Evolutionary conservation across 805 yeast genomes (phyloP).

Genomic region (Lipomyces kockii): DNA sequence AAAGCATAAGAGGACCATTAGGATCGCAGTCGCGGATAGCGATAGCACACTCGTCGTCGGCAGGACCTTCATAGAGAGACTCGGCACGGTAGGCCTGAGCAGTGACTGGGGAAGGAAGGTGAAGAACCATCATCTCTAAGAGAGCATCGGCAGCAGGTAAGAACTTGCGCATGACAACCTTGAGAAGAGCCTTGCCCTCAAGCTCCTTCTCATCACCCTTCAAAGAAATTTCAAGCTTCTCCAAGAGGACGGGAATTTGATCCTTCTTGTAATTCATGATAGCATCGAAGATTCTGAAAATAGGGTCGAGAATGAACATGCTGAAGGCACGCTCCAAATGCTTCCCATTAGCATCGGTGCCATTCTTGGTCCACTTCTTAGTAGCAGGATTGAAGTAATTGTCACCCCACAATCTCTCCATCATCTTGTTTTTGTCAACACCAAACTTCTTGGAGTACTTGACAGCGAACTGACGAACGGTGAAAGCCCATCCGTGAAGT

Average conservation of each 20-base stretch:
- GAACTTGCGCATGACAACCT: slow-evolving; percentile 99
- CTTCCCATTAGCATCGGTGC: slow-evolving; percentile 93
- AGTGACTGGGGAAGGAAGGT: slow-evolving; percentile 99
- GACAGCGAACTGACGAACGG: slow-evolving; percentile 96
- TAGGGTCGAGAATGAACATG: slow-evolving; percentile 98
- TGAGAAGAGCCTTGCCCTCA: slow-evolving; percentile 97
- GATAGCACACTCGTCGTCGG: slow-evolving; percentile 79
- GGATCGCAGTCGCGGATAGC: slow-evolving; percentile 99
- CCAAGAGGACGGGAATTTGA: slow-evolving; percentile 87
- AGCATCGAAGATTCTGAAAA: slow-evolving; percentile 94
- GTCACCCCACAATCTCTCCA: slow-evolving; percentile 99
- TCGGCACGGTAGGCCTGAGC: slow-evolving; percentile 99
- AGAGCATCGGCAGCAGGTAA: slow-evolving; percentile 99
- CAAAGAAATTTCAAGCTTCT: slow-evolving; percentile 89
- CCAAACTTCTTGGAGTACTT: slow-evolving; percentile 99
- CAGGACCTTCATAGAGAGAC: slow-evolving; percentile 98
- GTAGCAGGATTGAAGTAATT: slow-evolving; percentile 99
- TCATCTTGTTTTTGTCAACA: slow-evolving; percentile 97
- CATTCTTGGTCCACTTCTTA: slow-evolving; percentile 98
- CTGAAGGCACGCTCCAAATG: slow-evolving; percentile 98
- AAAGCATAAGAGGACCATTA: slow-evolving; percentile 95
- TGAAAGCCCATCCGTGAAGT: slow-evolving; percentile 99
- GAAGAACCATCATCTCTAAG: slow-evolving; percentile 97
- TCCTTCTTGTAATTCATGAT: slow-evolving; percentile 99
- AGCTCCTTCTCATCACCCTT: slow-evolving; percentile 97